These are phyloP conservation scores for Diaporthe humulicola DNA, from an alignment of 2,329 filamentous ascomycete genomes.

Conservation along the genomic window DNA sequence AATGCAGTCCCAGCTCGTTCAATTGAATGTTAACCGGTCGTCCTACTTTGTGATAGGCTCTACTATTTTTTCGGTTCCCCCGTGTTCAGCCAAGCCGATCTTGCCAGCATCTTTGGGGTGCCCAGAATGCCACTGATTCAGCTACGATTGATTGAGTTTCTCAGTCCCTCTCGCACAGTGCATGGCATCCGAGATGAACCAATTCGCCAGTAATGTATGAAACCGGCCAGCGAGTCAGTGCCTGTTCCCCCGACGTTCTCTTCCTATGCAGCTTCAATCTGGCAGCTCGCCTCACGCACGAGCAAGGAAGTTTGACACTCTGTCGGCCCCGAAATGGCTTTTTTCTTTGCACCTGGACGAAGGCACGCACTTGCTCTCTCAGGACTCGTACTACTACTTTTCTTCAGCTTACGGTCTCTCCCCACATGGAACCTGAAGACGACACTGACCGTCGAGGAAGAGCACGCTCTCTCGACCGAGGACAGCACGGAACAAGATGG, in stretches of 20 bases:
- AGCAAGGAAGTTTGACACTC: neutral
- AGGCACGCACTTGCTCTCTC: neutral
- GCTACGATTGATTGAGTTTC: neutral
- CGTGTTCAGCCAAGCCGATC: neutral
- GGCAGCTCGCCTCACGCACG: neutral
- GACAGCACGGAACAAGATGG: neutral
- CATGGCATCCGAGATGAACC: too few species aligned
- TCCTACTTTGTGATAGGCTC: neutral
- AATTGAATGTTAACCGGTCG: neutral
- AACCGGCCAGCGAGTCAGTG: conserved; percentile 7
- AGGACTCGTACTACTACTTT: neutral
- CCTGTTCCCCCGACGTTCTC: neutral
- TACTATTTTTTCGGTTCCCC: neutral
- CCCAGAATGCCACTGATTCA: neutral
- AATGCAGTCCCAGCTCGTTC: neutral
- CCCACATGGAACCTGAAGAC: too few species aligned
- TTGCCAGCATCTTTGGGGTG: neutral
- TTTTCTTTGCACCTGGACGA: neutral
- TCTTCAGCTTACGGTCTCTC: neutral
- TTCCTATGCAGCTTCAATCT: neutral
- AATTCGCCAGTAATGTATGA: conserved; percentile 1
- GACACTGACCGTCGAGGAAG: neutral
- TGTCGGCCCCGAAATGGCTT: neutral
- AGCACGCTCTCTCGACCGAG: neutral
- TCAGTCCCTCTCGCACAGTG: neutral